Base-by-base conservation (phyloP, 805 yeast genomes). In the Kuraishia hungarica region DNA sequence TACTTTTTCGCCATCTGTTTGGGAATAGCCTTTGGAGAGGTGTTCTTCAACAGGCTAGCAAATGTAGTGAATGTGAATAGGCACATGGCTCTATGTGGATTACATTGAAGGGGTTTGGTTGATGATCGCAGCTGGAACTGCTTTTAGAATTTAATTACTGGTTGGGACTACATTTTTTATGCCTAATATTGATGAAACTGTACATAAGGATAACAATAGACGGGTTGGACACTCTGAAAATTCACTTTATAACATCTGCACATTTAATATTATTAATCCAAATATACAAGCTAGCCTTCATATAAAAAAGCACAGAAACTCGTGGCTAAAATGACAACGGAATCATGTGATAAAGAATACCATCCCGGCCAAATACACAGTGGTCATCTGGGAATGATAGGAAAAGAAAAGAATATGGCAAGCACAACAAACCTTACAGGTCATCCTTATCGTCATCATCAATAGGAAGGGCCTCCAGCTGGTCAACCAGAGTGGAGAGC, bases 1-100 rank as follows among this genome's bases (percentile, higher is more conserved):
- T 87, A 87, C 60, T 84, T 87, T 67, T 87, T 87, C 69, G 93
- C 89, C 1, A 83, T 86, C 29, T 80, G 84, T 19, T 61, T 83
- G 19, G 96, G 96, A 11, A 71, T 86, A 57, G 78, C 91, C 0
- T 71, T 86, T 55, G 89, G 89, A 43, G 88, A 87, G 62, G 81
- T 87, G 50, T 78, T 81, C 61, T 86, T 85, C 68, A 85, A 84
- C 60, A 79, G 88, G 65, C 66, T 83, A 51, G 64, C 79, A 24
- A 76, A 72, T 39, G 72, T 70, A 7, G 46, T 72, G 51, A 67
- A 65, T 19, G 61, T 78, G 22, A 72, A 73, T 56, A 72, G 70
- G 55, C 62, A 66, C 50, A 60, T 64, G 53, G 59, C 70, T 1
- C 59, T 69, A 2, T 68, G 73, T 55, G 43, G 43, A 35, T 35